Conservation (phyloP, 2,329 filamentous ascomycete genomes). For the Coniochaeta sp. region DNA sequence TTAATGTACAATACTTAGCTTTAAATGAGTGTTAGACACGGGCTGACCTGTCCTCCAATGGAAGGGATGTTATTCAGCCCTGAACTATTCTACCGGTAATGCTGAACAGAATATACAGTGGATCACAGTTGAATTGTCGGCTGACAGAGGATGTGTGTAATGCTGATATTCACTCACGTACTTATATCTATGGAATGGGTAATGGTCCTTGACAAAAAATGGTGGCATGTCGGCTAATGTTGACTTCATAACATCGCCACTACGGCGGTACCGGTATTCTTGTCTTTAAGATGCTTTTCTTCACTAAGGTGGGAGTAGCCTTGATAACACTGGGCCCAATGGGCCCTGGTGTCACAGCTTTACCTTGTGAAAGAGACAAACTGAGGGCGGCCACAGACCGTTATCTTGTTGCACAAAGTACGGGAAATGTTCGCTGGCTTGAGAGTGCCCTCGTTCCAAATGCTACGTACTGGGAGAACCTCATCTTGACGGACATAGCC, state of each 20-base stretch:
- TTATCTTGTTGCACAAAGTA: constrained; percentile 3
- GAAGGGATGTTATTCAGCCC: background rate
- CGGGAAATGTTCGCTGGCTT: constrained; percentile 1
- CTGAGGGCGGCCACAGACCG: background rate
- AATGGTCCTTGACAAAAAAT: background rate
- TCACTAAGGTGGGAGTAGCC: background rate
- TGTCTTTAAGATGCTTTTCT: background rate
- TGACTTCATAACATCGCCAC: background rate
- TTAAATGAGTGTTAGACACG: background rate
- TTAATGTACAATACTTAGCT: background rate
- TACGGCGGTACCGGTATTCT: background rate
- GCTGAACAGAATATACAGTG: background rate
- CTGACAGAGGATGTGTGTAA: background rate
- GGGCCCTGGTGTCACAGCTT: background rate
- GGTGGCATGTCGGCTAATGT: background rate
- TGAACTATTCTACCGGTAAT: background rate
- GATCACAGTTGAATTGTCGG: too few species aligned
- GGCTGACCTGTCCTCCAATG: background rate
- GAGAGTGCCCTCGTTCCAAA: background rate
- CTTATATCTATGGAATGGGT: background rate
- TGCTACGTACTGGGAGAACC: constrained; percentile 18
- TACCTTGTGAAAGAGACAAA: background rate
- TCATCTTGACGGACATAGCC: constrained; percentile 11
- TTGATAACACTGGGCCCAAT: background rate
- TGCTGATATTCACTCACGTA: background rate